phyloP scores from a whole-genome alignment of 805 yeast species.

The Kuraishia ogatae region DNA sequence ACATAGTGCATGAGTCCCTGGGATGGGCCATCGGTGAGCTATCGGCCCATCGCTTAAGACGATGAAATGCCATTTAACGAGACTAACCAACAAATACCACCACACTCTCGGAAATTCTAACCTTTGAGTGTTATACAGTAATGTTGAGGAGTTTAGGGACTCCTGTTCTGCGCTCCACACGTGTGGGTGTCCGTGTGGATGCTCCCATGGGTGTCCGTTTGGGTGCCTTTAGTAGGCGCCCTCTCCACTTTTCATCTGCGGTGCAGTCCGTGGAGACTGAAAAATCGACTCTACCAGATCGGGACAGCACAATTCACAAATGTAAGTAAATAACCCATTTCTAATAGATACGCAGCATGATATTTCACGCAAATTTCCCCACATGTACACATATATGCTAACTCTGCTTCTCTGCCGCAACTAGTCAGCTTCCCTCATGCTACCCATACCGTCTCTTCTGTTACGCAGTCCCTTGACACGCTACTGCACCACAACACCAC shows the following conservation, averaged over 20 bases:
- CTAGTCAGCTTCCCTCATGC: not conserved
- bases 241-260: not conserved
- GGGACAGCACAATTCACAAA: conserved; percentile 12
- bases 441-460: conserved; percentile 1
- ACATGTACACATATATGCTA: not conserved
- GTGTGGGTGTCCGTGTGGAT: not conserved
- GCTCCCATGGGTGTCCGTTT: not conserved
- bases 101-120: no score
- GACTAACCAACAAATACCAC: not conserved
- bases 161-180: not conserved
- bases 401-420: no score
- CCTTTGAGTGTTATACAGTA: not conserved
- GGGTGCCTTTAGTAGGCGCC: not conserved
- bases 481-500: conserved; percentile 5
- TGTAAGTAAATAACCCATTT: conserved; percentile 4
- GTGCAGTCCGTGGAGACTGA: not conserved
- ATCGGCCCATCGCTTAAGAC: not conserved
- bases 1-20: not conserved
- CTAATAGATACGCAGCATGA: not conserved
- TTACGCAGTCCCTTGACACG: not conserved
- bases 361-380: not conserved
- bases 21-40: not conserved
- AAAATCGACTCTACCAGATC: conserved; percentile 12
- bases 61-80: not conserved
- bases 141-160: not conserved